These are phyloP conservation scores for Auricularia heimuer DNA, from an alignment of 768 basidiomycete species.

Conservation along the genomic window DNA sequence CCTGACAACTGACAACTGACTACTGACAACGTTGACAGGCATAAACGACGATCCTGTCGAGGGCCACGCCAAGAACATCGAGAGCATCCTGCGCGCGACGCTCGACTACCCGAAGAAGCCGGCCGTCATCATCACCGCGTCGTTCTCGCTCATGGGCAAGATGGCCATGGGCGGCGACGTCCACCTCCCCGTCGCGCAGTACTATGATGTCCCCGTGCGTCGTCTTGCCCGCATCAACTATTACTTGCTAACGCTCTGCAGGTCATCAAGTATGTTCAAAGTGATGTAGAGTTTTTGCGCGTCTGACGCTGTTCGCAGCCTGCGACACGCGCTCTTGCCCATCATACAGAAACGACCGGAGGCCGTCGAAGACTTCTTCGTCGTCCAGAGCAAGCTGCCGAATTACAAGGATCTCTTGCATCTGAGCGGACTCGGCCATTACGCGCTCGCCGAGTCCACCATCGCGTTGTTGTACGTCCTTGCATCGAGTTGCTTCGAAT, in stretches of 20 bases:
- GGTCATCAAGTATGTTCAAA: background rate
- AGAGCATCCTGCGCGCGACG: slow-evolving; percentile 3
- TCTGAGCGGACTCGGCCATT: slow-evolving; percentile 1
- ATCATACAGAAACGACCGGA: background rate
- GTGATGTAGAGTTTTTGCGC: background rate
- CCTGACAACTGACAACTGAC: no score
- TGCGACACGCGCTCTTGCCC: background rate
- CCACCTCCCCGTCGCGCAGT: slow-evolving; percentile 4
- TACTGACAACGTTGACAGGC: background rate
- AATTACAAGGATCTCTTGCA: slow-evolving; percentile 1
- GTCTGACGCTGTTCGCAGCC: background rate
- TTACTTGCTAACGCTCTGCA: background rate
- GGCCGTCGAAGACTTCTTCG: background rate
- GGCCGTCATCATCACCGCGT: slow-evolving; percentile 1
- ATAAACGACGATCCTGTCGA: background rate
- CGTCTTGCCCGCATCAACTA: background rate
- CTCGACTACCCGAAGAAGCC: slow-evolving; percentile 1
- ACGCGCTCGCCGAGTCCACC: slow-evolving; percentile 1
- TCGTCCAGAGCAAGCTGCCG: background rate
- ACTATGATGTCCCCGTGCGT: slow-evolving; percentile 1
- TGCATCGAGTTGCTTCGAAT: background rate
- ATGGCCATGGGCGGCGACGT: slow-evolving; percentile 3
- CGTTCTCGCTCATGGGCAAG: slow-evolving; percentile 6
- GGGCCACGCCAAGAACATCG: slow-evolving; percentile 1
- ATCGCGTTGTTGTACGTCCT: slow-evolving; percentile 1